These are phyloP conservation scores for Plasmodium falciparum DNA, from an alignment of 169 alveolate genomes.

Conservation along the genomic window DNA sequence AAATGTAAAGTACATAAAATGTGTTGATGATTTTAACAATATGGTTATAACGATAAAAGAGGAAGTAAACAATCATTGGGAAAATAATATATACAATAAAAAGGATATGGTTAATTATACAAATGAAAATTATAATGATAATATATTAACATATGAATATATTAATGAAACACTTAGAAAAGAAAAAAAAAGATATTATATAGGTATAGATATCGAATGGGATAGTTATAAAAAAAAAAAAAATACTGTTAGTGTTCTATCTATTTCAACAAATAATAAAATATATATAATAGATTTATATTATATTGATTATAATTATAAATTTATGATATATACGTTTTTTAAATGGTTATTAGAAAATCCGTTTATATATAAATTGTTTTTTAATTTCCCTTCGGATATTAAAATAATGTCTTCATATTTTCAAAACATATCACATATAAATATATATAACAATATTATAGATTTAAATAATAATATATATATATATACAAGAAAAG, in stretches of 20 bases:
- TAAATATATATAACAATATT: slow-evolving; percentile 22
- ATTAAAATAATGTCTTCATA: slow-evolving; percentile 21
- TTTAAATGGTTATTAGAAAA: slow-evolving; percentile 76
- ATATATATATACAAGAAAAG: background rate
- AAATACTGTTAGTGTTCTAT: slow-evolving; percentile 27
- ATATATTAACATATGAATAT: slow-evolving; percentile 26
- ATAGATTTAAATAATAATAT: slow-evolving; percentile 58
- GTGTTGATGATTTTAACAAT: slow-evolving; percentile 14
- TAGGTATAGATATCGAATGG: slow-evolving; percentile 79
- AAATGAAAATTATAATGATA: background rate
- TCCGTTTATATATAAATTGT: slow-evolving; percentile 71
- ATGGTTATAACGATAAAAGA: slow-evolving; percentile 26
- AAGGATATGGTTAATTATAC: background rate
- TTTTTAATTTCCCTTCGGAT: slow-evolving; percentile 64
- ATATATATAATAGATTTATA: slow-evolving; percentile 66
- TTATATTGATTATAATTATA: slow-evolving; percentile 36
- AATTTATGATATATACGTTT: slow-evolving; percentile 27
- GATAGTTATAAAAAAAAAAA: slow-evolving; percentile 26
- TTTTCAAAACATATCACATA: slow-evolving; percentile 35
- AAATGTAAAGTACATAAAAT: slow-evolving; percentile 18
- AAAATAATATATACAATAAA: slow-evolving; percentile 34
- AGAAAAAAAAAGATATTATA: slow-evolving; percentile 23
- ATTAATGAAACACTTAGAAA: slow-evolving; percentile 40
- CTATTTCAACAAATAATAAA: slow-evolving; percentile 54
- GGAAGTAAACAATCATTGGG: slow-evolving; percentile 41